phyloP scores from a whole-genome alignment of 2,329 filamentous ascomycete genomes.

The Tolypocladium album region DNA sequence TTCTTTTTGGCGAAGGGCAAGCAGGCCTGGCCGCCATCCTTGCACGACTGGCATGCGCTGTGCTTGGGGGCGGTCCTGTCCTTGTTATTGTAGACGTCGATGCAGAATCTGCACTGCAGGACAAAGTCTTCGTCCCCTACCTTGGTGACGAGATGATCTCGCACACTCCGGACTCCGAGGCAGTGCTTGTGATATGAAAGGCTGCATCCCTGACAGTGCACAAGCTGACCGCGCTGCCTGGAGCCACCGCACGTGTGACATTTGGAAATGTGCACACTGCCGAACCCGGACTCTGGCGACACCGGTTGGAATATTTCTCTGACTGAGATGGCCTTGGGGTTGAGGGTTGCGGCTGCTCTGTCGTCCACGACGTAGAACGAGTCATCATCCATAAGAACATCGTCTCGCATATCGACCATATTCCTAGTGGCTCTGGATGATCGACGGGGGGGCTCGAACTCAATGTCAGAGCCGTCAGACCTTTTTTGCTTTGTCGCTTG shows the following conservation, averaged over 20 bases:
- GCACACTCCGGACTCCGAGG: conserved; percentile 57
- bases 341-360: conserved; percentile 32
- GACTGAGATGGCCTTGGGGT: conserved; percentile 51
- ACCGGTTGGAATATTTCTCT: conserved; percentile 64
- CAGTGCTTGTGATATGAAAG: conserved; percentile 75
- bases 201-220: conserved; percentile 88
- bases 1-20: conserved; percentile 61
- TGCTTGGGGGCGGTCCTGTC: conserved; percentile 60
- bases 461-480: conserved; percentile 33
- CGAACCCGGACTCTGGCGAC: conserved; percentile 54
- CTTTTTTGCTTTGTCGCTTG: conserved; percentile 7
- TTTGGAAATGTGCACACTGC: conserved; percentile 52
- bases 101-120: conserved; percentile 79
- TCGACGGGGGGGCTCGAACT: conserved; percentile 40
- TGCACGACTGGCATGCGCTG: conserved; percentile 62
- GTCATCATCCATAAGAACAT: conserved; percentile 48
- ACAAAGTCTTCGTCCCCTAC: conserved; percentile 67
- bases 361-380: conserved; percentile 38
- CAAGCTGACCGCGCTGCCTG: conserved; percentile 49
- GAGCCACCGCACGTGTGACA: conserved; percentile 59
- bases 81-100: conserved; percentile 57
- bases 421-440: conserved; percentile 36
- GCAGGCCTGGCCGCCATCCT: conserved; percentile 55
- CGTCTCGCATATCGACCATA: conserved; percentile 36
- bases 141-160: conserved; percentile 90